A percentile compares a stretch with the other conserved stretches of the same genome.
Evolutionary conservation across 192 early-diverging fungal genomes (phyloP).

Genomic region (Dissophora ornata): DNA sequence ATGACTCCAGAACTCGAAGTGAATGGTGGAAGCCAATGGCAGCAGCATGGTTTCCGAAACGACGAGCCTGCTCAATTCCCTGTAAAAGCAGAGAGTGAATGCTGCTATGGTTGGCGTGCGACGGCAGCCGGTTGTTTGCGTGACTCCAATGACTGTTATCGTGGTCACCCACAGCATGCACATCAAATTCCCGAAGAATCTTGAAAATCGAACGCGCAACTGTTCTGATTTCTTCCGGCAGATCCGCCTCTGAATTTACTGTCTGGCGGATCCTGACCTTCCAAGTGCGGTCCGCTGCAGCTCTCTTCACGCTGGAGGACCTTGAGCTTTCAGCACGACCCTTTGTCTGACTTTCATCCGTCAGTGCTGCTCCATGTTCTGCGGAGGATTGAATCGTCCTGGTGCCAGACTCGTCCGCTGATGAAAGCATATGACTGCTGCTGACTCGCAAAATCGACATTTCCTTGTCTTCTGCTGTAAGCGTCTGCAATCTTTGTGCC

Average conservation of each 20-base stretch:
- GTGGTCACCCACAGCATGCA: conserved; percentile 4
- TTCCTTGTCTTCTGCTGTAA: conserved; percentile 19
- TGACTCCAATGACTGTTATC: not conserved
- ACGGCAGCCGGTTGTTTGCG: not conserved
- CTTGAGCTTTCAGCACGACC: not conserved
- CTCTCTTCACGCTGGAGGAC: conserved; percentile 1
- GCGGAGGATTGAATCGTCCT: not conserved
- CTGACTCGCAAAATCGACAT: conserved; percentile 37
- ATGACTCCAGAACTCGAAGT: conserved; percentile 33
- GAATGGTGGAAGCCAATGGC: conserved; percentile 54
- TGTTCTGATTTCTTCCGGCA: conserved; percentile 49
- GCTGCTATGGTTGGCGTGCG: conserved; percentile 5
- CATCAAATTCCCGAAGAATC: conserved; percentile 53
- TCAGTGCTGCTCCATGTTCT: not conserved
- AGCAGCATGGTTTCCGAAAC: conserved; percentile 49
- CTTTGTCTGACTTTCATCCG: not conserved
- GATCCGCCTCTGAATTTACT: conserved; percentile 38
- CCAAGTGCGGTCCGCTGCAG: conserved; percentile 38
- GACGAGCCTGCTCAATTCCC: conserved; percentile 44
- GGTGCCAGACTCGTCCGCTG: conserved; percentile 26
- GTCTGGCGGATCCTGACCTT: conserved; percentile 37
- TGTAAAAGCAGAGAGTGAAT: conserved; percentile 23
- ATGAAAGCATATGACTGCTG: conserved; percentile 44
- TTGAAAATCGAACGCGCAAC: conserved; percentile 52
- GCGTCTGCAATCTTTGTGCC: not conserved